Percentiles rank a stretch among this genome's conserved stretches.
phyloP scores from a whole-genome alignment of 2,329 filamentous ascomycete genomes.

The Fusarium aywerte region DNA sequence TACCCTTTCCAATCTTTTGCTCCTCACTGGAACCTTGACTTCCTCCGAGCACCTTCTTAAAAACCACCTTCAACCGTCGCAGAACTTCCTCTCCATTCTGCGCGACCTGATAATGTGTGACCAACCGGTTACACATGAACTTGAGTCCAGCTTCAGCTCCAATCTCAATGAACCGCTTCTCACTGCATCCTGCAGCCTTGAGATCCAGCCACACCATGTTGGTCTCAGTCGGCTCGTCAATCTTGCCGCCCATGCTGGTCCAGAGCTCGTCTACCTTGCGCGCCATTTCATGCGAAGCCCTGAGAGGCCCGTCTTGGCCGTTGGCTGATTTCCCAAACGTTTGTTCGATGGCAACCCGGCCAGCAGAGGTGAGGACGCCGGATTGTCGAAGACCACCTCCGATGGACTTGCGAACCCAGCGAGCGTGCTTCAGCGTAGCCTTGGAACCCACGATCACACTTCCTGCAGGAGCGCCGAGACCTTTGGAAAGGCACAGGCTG shows the following conservation, averaged over 20 bases:
- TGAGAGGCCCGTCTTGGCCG: slow-evolving; percentile 66
- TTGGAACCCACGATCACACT: slow-evolving; percentile 72
- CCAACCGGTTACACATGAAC: slow-evolving; percentile 55
- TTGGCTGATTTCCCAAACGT: slow-evolving; percentile 54
- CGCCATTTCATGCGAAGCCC: slow-evolving; percentile 70
- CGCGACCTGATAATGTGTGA: slow-evolving; percentile 70
- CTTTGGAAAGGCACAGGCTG: slow-evolving; percentile 84
- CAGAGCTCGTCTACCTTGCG: slow-evolving; percentile 75
- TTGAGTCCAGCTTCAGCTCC: slow-evolving; percentile 57
- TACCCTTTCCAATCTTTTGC: slow-evolving; percentile 42
- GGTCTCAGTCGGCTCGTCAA: slow-evolving; percentile 79
- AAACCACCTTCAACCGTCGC: slow-evolving; percentile 64
- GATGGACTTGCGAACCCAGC: slow-evolving; percentile 72
- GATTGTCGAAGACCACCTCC: slow-evolving; percentile 80
- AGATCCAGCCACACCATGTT: slow-evolving; percentile 93
- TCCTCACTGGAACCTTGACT: slow-evolving; percentile 11
- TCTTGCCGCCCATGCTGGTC: slow-evolving; percentile 74
- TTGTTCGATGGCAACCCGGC: slow-evolving; percentile 71
- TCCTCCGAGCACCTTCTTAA: slow-evolving; percentile 53
- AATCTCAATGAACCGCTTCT: slow-evolving; percentile 53
- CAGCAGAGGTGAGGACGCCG: slow-evolving; percentile 77
- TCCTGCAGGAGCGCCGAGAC: slow-evolving; percentile 82
- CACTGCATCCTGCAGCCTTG: slow-evolving; percentile 63
- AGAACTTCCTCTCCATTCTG: slow-evolving; percentile 69
- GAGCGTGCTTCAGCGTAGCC: slow-evolving; percentile 52